Percentiles rank a stretch among this genome's conserved stretches.
Evolutionary conservation across 768 basidiomycete genomes (phyloP).

Genomic region (Naganishia friedmannii): DNA sequence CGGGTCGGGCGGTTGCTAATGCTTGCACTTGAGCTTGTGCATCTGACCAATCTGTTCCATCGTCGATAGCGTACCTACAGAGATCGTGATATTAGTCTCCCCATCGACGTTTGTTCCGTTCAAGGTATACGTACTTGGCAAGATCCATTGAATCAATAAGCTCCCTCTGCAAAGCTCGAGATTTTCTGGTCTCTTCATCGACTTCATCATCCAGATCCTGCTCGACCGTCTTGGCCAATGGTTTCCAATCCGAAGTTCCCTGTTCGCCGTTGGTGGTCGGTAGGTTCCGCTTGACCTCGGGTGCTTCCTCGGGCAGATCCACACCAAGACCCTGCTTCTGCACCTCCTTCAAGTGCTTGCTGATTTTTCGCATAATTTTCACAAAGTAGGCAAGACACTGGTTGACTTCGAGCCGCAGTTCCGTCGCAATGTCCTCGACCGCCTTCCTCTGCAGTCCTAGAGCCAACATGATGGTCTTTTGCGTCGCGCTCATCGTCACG

Average conservation of each 20-base stretch:
- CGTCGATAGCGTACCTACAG: conserved; percentile 61
- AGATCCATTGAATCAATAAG: conserved; percentile 86
- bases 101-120: not conserved
- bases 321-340: conserved; percentile 74
- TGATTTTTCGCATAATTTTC: conserved; percentile 82
- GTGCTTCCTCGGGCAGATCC: conserved; percentile 53
- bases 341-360: conserved; percentile 68
- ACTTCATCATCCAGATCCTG: conserved; percentile 77
- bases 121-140: conserved; percentile 64
- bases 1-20: conserved; percentile 50
- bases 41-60: conserved; percentile 68
- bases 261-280: conserved; percentile 23
- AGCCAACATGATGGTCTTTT: conserved; percentile 84
- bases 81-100: not conserved
- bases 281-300: conserved; percentile 39
- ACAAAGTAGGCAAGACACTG: conserved; percentile 87
- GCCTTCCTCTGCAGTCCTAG: conserved; percentile 84
- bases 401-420: conserved; percentile 77
- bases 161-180: conserved; percentile 65
- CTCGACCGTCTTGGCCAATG: conserved; percentile 58
- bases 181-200: conserved; percentile 59
- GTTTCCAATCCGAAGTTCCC: conserved; percentile 54
- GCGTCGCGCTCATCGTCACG: conserved; percentile 74
- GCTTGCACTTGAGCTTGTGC: conserved; percentile 71
- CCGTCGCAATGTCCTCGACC: conserved; percentile 83